These are phyloP conservation scores for Eucalyptus marginata DNA, from an alignment of 345 rosid genomes.

Conservation along the genomic window DNA sequence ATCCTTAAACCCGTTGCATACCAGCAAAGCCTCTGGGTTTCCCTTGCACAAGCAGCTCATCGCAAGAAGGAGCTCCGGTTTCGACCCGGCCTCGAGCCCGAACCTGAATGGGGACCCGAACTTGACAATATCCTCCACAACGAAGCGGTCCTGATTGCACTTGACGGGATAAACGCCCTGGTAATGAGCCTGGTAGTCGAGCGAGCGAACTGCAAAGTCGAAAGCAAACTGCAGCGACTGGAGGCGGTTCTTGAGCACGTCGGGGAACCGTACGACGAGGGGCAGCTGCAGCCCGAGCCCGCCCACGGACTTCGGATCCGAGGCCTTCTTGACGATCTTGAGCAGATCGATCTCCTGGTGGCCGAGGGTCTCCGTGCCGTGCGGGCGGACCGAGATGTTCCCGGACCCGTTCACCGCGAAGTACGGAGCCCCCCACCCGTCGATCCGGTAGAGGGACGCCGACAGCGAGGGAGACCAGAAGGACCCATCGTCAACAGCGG, in stretches of 20 bases:
- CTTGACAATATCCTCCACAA: constrained; percentile 74
- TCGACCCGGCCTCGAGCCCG: constrained; percentile 92
- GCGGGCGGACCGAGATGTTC: constrained; percentile 57
- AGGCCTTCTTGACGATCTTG: constrained; percentile 65
- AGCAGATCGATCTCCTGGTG: constrained; percentile 85
- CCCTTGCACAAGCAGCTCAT: constrained; percentile 87
- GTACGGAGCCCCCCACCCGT: constrained; percentile 88
- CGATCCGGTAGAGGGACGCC: constrained; percentile 50
- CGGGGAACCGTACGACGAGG: constrained; percentile 64
- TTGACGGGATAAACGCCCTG: constrained; percentile 95
- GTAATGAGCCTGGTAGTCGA: constrained; percentile 54
- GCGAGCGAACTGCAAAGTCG: constrained; percentile 50
- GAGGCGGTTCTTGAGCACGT: constrained; percentile 76
- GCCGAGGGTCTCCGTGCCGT: constrained; percentile 43
- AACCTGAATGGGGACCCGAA: constrained; percentile 70
- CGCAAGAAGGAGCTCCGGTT: constrained; percentile 89
- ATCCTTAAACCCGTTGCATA: constrained; percentile 92
- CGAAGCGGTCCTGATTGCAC: constrained; percentile 89
- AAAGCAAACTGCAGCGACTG: constrained; percentile 73
- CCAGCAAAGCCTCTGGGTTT: constrained; percentile 47
- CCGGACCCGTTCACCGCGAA: constrained; percentile 66
- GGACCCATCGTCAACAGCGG: neutral
- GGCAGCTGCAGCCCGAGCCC: constrained; percentile 88
- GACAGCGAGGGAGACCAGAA: constrained; percentile 73
- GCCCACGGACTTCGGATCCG: constrained; percentile 63